Percentiles rank a stretch among this genome's conserved stretches.
phyloP scores from a whole-genome alignment of 2,329 filamentous ascomycete species.

The Colletotrichum sp. region DNA sequence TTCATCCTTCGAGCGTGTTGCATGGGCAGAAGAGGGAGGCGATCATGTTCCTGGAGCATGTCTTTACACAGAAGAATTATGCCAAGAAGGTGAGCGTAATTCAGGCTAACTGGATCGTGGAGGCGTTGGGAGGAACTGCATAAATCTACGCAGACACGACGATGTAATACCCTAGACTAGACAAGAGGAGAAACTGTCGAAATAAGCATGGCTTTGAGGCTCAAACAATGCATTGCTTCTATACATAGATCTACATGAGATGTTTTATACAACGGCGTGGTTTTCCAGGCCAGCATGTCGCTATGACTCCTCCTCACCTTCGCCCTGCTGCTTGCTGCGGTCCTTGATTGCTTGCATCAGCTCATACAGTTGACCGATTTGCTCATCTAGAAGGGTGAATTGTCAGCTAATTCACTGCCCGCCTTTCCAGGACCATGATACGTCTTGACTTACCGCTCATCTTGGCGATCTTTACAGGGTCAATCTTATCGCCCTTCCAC shows the following conservation, averaged over 20 bases:
- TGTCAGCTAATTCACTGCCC: too few relatives aligned
- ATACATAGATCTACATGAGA: neutral
- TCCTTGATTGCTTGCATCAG: slow-evolving; percentile 82
- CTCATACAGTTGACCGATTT: slow-evolving; percentile 68
- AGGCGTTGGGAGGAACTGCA: slow-evolving; percentile 42
- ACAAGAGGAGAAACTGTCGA: too few relatives aligned
- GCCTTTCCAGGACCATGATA: too few relatives aligned
- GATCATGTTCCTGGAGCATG: slow-evolving; percentile 72
- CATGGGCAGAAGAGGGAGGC: slow-evolving; percentile 69
- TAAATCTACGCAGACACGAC: too few relatives aligned
- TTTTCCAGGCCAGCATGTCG: neutral
- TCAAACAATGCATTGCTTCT: neutral
- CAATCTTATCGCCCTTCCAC: slow-evolving; percentile 86
- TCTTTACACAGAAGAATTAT: slow-evolving; percentile 71
- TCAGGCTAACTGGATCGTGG: slow-evolving; percentile 63
- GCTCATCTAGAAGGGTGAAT: too few relatives aligned
- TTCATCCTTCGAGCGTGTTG: slow-evolving; percentile 68
- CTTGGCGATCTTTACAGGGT: slow-evolving; percentile 83
- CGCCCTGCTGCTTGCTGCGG: slow-evolving; percentile 26
- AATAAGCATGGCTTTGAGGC: neutral
- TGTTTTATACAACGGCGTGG: neutral
- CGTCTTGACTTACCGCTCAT: slow-evolving; percentile 77
- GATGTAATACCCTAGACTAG: too few relatives aligned
- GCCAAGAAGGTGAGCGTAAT: slow-evolving; percentile 70
- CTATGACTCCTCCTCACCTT: slow-evolving; percentile 29